Evolutionary conservation across 2,329 filamentous ascomycete species (phyloP), one percentile per base, ranked within the genome.

Genomic region (Colletotrichum tanaceti): DNA sequence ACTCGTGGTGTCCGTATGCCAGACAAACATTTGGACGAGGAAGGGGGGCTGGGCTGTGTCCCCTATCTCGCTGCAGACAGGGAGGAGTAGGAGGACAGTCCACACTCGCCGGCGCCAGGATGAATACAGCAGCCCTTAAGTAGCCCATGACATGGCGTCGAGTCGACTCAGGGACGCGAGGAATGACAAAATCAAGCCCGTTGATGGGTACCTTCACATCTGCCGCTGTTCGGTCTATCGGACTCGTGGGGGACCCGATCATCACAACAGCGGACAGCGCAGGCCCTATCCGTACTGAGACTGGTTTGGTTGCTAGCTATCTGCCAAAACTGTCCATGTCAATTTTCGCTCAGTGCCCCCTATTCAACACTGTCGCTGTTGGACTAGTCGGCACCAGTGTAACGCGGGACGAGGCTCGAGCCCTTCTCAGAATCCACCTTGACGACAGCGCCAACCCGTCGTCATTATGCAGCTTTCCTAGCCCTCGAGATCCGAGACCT

Each of bases 371-470:
- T 16, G 16, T 50, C 18, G 6, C 20, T 13, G 46, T 24, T 24
- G 38, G 47, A 35, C 47, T 41, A 28, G 46, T 32, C 43, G 47
- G 47, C 47, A 43, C 43, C 20, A 43, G 59, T 52, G 54, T 54
- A 22, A 64, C 46, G 55, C 38, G 10, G 41, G 47, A 65, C 60
- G 62, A 65, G 65, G 65, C 65, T 59, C 49, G 65, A 65, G 65
- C 62, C 57, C 66, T 38, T 38, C 61, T 44, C 52, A 32, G 39
- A 68, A 65, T 47, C 61, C 65, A 53, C 53, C 44, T 47, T 10
- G 2, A 4, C 18, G 9, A 28, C 38, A 39, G 59, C 20, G 28
- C 35, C 35, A 35, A 20, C 47, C 55, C 49, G 59, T 62, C 39
- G 24, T 62, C 39, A 35, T 47, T 39, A 18, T 59, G 54, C 54